Conservation (phyloP, 2,329 filamentous ascomycete species). For the Pseudodiploospora longispora region DNA sequence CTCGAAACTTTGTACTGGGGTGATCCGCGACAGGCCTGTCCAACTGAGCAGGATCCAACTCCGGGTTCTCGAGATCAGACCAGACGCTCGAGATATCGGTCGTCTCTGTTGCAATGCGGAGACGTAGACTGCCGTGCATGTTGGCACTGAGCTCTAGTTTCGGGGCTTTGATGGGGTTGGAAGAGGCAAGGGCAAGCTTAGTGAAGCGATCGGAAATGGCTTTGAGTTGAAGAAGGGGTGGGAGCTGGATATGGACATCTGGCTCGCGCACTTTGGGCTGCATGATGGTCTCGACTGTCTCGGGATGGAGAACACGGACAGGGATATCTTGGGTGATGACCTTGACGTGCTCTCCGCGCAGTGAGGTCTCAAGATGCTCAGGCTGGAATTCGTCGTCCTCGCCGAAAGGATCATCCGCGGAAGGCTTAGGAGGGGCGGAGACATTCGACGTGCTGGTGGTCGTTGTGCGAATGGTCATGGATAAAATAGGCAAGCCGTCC, state of each 20-base stretch:
- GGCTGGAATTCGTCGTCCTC: slow-evolving; percentile 37
- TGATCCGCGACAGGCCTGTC: slow-evolving; percentile 67
- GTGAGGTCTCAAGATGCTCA: slow-evolving; percentile 47
- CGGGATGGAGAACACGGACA: slow-evolving; percentile 78
- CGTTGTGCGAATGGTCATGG: slow-evolving; percentile 79
- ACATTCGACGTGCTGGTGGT: slow-evolving; percentile 36
- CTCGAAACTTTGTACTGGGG: slow-evolving; percentile 71
- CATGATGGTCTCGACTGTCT: slow-evolving; percentile 83
- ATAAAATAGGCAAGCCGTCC: slow-evolving; percentile 76
- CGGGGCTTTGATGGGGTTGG: slow-evolving; percentile 37
- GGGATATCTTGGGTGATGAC: slow-evolving; percentile 93
- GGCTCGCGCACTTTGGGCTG: slow-evolving; percentile 86
- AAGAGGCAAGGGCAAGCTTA: slow-evolving; percentile 59
- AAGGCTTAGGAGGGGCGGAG: slow-evolving; percentile 21
- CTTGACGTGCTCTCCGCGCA: slow-evolving; percentile 71
- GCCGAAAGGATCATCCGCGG: slow-evolving; percentile 30
- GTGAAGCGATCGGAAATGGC: slow-evolving; percentile 94
- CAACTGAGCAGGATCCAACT: slow-evolving; percentile 71
- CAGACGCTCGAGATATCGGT: slow-evolving; percentile 80
- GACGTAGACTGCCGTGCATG: slow-evolving; percentile 79
- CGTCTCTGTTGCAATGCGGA: slow-evolving; percentile 75
- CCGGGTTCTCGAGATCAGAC: slow-evolving; percentile 78
- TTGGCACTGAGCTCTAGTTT: slow-evolving; percentile 85
- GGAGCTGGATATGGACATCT: slow-evolving; percentile 88
- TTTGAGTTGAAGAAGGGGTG: slow-evolving; percentile 80